Evolutionary conservation across 768 basidiomycete genomes (phyloP).

Genomic region (Tricholoma matsutake): DNA sequence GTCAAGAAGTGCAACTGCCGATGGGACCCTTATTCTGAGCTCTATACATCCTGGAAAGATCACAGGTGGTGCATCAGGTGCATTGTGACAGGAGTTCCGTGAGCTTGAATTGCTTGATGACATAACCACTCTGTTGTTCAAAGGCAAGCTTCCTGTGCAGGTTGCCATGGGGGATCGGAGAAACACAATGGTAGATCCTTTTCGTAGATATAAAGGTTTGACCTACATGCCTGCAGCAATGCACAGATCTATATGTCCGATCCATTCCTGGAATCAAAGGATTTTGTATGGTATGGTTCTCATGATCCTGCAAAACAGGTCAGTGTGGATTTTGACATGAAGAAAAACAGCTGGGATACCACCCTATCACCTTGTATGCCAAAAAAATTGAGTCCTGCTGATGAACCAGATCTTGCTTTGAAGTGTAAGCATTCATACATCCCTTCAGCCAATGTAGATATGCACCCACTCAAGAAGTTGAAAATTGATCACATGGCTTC

Average conservation of each 20-base stretch:
- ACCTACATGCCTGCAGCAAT: conserved; percentile 1
- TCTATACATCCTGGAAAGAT: too few relatives aligned
- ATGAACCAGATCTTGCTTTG: neutral
- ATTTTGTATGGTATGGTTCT: neutral
- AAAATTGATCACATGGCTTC: neutral
- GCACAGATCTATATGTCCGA: conserved; percentile 1
- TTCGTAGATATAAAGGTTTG: conserved; percentile 1
- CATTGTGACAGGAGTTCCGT: conserved; percentile 31
- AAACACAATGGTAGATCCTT: conserved; percentile 18
- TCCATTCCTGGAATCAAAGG: conserved; percentile 2
- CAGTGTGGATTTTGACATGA: conserved; percentile 2
- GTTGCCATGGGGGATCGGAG: conserved; percentile 14
- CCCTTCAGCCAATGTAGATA: neutral
- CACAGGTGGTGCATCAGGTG: conserved; percentile 21
- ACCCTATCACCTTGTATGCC: neutral
- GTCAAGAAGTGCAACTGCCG: conserved; percentile 8
- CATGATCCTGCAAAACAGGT: neutral
- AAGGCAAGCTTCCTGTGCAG: too few relatives aligned
- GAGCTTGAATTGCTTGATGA: conserved; percentile 34
- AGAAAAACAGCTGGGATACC: neutral
- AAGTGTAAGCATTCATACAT: neutral
- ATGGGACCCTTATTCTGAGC: conserved; percentile 23
- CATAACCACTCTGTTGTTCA: conserved; percentile 14
- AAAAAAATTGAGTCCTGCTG: neutral
- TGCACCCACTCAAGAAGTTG: neutral